Evolutionary conservation across 2,329 filamentous ascomycete genomes (phyloP).

Genomic region (Pseudocercospora pini-densiflorae): DNA sequence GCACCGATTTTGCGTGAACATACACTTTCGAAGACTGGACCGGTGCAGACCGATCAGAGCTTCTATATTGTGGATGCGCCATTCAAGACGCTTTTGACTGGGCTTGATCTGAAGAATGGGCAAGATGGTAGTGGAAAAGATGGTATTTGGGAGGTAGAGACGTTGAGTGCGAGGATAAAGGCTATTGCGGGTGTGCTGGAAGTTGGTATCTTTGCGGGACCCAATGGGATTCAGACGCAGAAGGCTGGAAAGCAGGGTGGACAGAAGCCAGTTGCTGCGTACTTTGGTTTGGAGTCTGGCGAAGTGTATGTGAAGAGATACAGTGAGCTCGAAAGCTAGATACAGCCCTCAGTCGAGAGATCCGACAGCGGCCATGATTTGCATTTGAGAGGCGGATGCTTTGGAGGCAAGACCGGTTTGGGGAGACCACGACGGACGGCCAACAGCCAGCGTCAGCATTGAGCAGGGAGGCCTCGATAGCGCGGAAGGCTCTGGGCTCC

Average conservation of each 20-base stretch:
- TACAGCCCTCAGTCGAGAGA: background rate
- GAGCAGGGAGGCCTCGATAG: too few species aligned
- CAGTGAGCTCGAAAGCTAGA: slow-evolving; percentile 16
- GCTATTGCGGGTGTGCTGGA: slow-evolving; percentile 85
- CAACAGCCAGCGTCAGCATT: background rate
- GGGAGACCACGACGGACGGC: background rate
- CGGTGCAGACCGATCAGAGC: slow-evolving; percentile 82
- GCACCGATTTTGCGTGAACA: slow-evolving; percentile 74
- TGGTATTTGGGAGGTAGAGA: slow-evolving; percentile 80
- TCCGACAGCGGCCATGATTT: background rate
- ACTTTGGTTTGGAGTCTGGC: slow-evolving; percentile 83
- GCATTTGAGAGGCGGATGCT: background rate
- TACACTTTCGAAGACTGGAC: slow-evolving; percentile 76
- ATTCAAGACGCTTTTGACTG: slow-evolving; percentile 72
- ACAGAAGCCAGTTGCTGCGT: slow-evolving; percentile 90
- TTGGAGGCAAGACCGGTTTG: background rate
- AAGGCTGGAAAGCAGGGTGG: slow-evolving; percentile 67
- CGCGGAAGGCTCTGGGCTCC: too few species aligned
- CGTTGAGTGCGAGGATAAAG: slow-evolving; percentile 75
- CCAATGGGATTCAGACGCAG: slow-evolving; percentile 72
- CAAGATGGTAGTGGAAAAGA: slow-evolving; percentile 49
- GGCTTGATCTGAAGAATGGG: slow-evolving; percentile 54
- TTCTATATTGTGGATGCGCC: slow-evolving; percentile 93
- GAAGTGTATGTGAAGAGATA: slow-evolving; percentile 43
- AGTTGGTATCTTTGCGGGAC: slow-evolving; percentile 85